A percentile compares a stretch with the other conserved stretches of the same genome.
phyloP scores from a whole-genome alignment of 2,329 filamentous ascomycete genomes.

The Colletotrichum tofieldiae region DNA sequence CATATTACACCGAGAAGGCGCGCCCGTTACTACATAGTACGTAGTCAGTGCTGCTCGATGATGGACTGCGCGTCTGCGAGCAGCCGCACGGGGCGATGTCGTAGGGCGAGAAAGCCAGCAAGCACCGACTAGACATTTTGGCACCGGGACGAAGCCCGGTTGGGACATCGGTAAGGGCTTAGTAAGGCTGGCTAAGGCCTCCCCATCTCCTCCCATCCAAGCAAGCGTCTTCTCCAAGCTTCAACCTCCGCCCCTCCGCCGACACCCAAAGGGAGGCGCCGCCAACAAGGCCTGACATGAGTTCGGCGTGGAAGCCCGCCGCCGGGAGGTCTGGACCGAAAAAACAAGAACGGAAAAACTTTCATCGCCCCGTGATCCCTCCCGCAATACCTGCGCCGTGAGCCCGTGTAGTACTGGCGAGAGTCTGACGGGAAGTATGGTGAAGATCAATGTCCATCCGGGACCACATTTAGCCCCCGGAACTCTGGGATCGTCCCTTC shows the following conservation, averaged over 20 bases:
- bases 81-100: no score
- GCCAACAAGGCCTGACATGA: background rate
- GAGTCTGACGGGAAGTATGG: background rate
- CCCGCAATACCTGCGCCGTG: background rate
- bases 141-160: conserved; percentile 20
- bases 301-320: background rate
- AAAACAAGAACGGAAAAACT: background rate
- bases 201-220: background rate
- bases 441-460: conserved; percentile 11
- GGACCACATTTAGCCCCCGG: conserved; percentile 1
- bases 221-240: background rate
- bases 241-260: conserved; percentile 10
- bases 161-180: conserved; percentile 23
- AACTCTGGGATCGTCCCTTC: conserved; percentile 11
- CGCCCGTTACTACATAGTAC: background rate
- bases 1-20: conserved; percentile 27
- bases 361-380: background rate
- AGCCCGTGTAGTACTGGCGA: conserved; percentile 1
- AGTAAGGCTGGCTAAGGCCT: conserved; percentile 28
- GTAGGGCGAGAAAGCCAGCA: background rate
- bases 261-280: background rate
- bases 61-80: background rate
- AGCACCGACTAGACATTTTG: background rate
- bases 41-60: background rate
- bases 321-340: background rate